Conservation (phyloP, 1,284 basidiomycete species). For the Ganoderma resinaceum region DNA sequence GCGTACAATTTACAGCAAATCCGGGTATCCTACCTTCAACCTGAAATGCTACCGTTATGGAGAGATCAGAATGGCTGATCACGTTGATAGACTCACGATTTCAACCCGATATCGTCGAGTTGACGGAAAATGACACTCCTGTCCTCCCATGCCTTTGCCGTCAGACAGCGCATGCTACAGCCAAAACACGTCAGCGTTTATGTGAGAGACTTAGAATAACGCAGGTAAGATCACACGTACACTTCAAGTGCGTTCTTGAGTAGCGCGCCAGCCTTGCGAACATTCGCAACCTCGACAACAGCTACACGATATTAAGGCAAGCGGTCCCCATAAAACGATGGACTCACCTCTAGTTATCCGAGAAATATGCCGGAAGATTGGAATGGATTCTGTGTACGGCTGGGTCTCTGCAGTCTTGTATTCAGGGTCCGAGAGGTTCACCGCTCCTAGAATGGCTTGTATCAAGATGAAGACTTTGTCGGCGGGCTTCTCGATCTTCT, state of each 20-base stretch:
- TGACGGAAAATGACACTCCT: constrained; percentile 80
- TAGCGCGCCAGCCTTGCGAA: constrained; percentile 64
- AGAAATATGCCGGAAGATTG: constrained; percentile 70
- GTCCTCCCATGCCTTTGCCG: constrained; percentile 87
- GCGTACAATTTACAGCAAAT: background rate
- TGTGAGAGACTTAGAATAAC: background rate
- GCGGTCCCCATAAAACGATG: background rate
- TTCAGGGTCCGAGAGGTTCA: constrained; percentile 69
- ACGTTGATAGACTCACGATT: constrained; percentile 64
- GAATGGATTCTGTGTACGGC: constrained; percentile 69
- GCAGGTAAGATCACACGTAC: constrained; percentile 42
- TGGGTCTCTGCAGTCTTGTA: constrained; percentile 76
- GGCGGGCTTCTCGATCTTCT: constrained; percentile 67
- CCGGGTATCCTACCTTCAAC: constrained; percentile 54
- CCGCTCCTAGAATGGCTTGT: constrained; percentile 81
- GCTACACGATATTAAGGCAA: constrained; percentile 46
- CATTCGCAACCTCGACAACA: constrained; percentile 73
- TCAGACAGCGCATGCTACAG: constrained; percentile 71
- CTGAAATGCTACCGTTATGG: constrained; percentile 39
- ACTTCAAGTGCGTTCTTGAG: constrained; percentile 76
- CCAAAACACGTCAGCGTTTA: constrained; percentile 1
- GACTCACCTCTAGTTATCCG: constrained; percentile 70
- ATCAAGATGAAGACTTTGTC: constrained; percentile 80
- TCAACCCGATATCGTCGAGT: constrained; percentile 84
- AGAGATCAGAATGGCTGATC: background rate